Conservation (phyloP, 441 rosid species). For the Eruca vesicaria region DNA sequence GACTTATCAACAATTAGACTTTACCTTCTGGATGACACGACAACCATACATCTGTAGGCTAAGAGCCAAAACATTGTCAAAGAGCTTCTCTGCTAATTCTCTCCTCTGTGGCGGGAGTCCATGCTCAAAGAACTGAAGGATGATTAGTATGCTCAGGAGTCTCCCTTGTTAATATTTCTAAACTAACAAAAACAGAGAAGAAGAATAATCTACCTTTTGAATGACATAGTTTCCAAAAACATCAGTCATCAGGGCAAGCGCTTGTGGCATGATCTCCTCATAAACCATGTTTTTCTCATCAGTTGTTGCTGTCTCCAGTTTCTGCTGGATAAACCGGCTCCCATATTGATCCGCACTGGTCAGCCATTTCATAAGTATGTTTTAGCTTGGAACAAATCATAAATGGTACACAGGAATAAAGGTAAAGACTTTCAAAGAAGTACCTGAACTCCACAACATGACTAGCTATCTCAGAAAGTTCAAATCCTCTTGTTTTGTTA, state of each 20-base stretch:
- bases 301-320: constrained; percentile 76
- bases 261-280: constrained; percentile 81
- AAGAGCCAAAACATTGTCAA: constrained; percentile 61
- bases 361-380: not conserved
- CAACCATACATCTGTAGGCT: constrained; percentile 90
- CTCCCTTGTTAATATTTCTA: not conserved
- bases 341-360: constrained; percentile 90
- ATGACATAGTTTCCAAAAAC: constrained; percentile 91
- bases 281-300: constrained; percentile 86
- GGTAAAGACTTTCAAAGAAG: not conserved
- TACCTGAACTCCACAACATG: too few relatives aligned
- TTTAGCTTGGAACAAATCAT: not conserved
- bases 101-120: constrained; percentile 70
- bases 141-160: not conserved
- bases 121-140: constrained; percentile 72
- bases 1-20: not conserved
- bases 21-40: constrained; percentile 83
- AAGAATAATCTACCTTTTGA: constrained; percentile 57
- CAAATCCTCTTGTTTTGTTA: too few relatives aligned
- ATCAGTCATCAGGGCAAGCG: constrained; percentile 75
- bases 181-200: not conserved
- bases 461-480: too few relatives aligned
- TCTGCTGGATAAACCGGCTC: constrained; percentile 44
- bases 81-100: constrained; percentile 63
- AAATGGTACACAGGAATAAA: not conserved